Evolutionary conservation across 495 filamentous ascomycete genomes (phyloP).

Genomic region (Darksidea phi): DNA sequence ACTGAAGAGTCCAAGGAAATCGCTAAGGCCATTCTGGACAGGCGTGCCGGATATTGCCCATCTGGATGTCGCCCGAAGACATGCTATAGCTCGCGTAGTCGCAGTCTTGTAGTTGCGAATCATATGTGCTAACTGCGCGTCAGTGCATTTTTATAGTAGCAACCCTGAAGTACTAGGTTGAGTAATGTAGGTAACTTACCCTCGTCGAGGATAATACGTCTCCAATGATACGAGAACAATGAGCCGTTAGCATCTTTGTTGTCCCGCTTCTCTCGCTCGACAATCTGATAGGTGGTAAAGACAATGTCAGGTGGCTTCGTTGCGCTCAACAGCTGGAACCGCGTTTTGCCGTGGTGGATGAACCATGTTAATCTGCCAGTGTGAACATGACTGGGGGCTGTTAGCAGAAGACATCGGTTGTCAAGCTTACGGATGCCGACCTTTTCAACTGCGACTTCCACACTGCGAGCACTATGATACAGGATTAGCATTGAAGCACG

Average conservation of each 20-base stretch:
- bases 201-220: slow-evolving; percentile 9
- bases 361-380: too few species aligned
- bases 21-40: slow-evolving; percentile 1
- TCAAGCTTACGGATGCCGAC: neutral
- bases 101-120: neutral
- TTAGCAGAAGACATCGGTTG: too few species aligned
- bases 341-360: too few species aligned
- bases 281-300: slow-evolving; percentile 1
- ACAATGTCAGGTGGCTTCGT: neutral
- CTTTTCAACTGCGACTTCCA: neutral
- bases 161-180: too few species aligned
- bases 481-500: neutral
- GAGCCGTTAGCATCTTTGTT: neutral
- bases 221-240: neutral
- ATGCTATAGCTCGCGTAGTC: neutral
- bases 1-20: neutral
- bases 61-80: neutral
- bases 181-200: neutral
- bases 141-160: neutral
- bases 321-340: too few species aligned
- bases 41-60: slow-evolving; percentile 9
- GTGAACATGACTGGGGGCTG: too few species aligned
- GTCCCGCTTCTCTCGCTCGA: neutral
- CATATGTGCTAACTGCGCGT: neutral
- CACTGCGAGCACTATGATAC: neutral